A percentile compares a stretch with the other conserved stretches of the same genome.
Evolutionary conservation across 257 asterid species (phyloP).

Genomic region (Solanum arcanum): DNA sequence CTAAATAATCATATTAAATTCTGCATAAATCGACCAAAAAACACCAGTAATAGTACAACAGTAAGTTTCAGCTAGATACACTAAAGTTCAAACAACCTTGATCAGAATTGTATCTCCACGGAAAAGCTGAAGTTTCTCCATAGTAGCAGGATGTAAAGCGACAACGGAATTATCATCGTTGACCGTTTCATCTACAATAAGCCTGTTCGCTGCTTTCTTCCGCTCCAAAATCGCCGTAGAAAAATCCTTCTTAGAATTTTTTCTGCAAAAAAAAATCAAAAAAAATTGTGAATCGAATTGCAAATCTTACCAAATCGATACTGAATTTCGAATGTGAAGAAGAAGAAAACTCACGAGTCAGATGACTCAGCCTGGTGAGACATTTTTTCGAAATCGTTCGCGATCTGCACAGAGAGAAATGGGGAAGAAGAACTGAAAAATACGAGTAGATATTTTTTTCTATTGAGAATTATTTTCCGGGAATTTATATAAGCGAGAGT

Average conservation of each 20-base stretch:
- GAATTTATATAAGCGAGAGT: background rate
- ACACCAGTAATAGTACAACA: background rate
- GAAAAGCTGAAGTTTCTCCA: constrained; percentile 85
- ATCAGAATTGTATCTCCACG: constrained; percentile 75
- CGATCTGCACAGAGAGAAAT: background rate
- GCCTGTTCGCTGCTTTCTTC: constrained; percentile 75
- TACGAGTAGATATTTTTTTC: background rate
- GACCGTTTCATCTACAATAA: constrained; percentile 77
- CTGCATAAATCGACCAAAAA: background rate
- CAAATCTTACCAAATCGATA: background rate
- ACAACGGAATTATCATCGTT: constrained; percentile 79
- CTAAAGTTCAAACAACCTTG: constrained; percentile 28
- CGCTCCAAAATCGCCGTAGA: constrained; percentile 84
- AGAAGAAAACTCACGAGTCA: constrained; percentile 43
- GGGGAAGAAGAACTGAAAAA: background rate
- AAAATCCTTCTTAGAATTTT: constrained; percentile 59
- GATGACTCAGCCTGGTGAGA: constrained; percentile 64
- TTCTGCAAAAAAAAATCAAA: constrained; percentile 23
- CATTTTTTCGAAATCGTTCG: constrained; percentile 19
- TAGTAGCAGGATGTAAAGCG: constrained; percentile 59
- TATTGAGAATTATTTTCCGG: background rate
- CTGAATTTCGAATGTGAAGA: background rate
- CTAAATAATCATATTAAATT: background rate
- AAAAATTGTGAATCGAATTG: background rate
- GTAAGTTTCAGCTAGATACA: background rate